Evolutionary conservation across 2,329 filamentous ascomycete species (phyloP).

Genomic region (Ophiostoma triangulosporum): DNA sequence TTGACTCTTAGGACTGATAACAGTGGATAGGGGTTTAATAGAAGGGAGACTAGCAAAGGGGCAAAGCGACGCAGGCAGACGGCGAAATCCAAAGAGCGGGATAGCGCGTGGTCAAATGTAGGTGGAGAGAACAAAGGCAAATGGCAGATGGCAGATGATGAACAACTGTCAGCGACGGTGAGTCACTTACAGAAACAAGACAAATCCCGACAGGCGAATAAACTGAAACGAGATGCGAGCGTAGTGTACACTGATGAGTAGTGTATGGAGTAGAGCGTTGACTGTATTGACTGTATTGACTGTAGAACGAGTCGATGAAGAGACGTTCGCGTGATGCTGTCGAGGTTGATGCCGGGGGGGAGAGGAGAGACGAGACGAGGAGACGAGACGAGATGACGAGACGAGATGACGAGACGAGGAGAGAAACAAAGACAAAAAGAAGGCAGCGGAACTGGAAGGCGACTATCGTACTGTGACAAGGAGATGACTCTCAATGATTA

Average conservation of each 20-base stretch:
- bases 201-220: background rate
- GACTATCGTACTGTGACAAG: slow-evolving; percentile 48
- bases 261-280: background rate
- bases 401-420: background rate
- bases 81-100: slow-evolving; percentile 19
- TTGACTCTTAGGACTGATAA: background rate
- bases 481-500: slow-evolving; percentile 38
- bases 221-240: background rate
- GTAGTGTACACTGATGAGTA: background rate
- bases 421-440: slow-evolving; percentile 7
- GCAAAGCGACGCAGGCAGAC: slow-evolving; percentile 15
- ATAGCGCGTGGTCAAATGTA: background rate
- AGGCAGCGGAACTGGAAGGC: slow-evolving; percentile 33
- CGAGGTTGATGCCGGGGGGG: background rate
- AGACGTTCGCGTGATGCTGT: background rate
- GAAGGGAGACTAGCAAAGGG: slow-evolving; percentile 9
- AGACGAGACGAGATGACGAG: slow-evolving; percentile 4
- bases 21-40: background rate
- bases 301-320: background rate
- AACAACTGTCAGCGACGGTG: too few species aligned
- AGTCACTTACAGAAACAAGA: slow-evolving; percentile 22
- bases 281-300: too few species aligned
- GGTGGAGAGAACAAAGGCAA: background rate
- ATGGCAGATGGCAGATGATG: background rate
- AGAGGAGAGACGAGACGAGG: slow-evolving; percentile 15